These are phyloP conservation scores for Stereum hirsutum DNA, from an alignment of 1,284 basidiomycete species.

Conservation along the genomic window DNA sequence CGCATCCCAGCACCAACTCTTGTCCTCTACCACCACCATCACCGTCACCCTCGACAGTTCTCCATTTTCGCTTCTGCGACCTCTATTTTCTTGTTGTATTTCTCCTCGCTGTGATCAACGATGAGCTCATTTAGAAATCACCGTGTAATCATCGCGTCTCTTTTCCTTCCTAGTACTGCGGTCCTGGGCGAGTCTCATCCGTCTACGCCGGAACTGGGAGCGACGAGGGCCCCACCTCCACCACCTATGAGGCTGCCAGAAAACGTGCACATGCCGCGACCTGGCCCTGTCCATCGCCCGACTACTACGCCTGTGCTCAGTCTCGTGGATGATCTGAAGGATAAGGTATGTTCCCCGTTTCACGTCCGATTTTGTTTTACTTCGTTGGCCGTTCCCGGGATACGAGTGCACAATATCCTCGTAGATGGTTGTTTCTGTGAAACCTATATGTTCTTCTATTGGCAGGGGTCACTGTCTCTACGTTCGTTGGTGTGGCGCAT, in stretches of 20 bases:
- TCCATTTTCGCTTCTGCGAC: too few relatives aligned
- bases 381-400: too few relatives aligned
- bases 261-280: constrained; percentile 10
- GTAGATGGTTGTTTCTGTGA: background rate
- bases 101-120: constrained; percentile 13
- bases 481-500: too few relatives aligned
- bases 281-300: constrained; percentile 6
- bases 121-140: constrained; percentile 64
- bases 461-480: too few relatives aligned
- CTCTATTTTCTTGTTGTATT: too few relatives aligned
- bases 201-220: constrained; percentile 29
- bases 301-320: constrained; percentile 42
- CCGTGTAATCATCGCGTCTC: constrained; percentile 66
- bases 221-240: constrained; percentile 3
- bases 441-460: too few relatives aligned
- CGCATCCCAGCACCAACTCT: too few relatives aligned
- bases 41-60: too few relatives aligned
- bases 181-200: constrained; percentile 47
- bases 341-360: constrained; percentile 36
- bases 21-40: too few relatives aligned
- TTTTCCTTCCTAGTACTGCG: constrained; percentile 68
- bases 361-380: background rate
- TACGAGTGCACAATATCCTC: too few relatives aligned
- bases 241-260: constrained; percentile 1
- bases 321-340: constrained; percentile 69